Evolutionary conservation across 306 rosid species (phyloP).

Genomic region (Leucaena leucocephala): DNA sequence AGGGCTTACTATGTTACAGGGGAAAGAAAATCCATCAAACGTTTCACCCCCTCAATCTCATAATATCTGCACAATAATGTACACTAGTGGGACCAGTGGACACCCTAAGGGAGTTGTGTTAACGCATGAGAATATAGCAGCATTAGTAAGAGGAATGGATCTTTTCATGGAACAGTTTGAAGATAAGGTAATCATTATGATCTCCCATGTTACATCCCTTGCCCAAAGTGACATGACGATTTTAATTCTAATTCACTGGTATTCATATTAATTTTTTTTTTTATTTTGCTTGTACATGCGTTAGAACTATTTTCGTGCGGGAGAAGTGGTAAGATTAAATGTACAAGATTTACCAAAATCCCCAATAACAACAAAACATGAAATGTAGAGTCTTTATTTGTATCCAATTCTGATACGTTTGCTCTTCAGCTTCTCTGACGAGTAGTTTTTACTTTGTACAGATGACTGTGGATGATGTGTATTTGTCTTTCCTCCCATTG

Average conservation of each 20-base stretch:
- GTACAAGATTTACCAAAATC: not conserved
- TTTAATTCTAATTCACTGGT: not conserved
- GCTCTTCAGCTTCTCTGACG: constrained; percentile 26
- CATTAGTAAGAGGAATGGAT: constrained; percentile 73
- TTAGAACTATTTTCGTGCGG: not conserved
- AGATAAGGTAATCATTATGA: constrained; percentile 64
- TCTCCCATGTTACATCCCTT: not conserved
- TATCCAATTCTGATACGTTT: not conserved
- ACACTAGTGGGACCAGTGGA: constrained; percentile 97
- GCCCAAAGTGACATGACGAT: not conserved
- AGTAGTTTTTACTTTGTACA: constrained; percentile 26
- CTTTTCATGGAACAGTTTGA: constrained; percentile 89
- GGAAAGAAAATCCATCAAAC: constrained; percentile 65
- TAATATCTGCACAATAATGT: constrained; percentile 74
- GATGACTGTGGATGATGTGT: constrained; percentile 79
- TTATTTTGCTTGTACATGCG: not conserved
- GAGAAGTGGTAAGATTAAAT: too few species aligned
- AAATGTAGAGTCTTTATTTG: not conserved
- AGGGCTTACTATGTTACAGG: constrained; percentile 49
- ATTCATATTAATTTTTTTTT: not conserved
- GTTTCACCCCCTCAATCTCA: constrained; percentile 57
- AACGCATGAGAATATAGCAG: constrained; percentile 62
- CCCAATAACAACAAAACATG: not conserved
- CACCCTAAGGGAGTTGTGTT: constrained; percentile 88
- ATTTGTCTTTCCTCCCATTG: constrained; percentile 83